Evolutionary conservation across 176 grass and related monocot species (phyloP).

Genomic region (Chrysopogon serrulatus): DNA sequence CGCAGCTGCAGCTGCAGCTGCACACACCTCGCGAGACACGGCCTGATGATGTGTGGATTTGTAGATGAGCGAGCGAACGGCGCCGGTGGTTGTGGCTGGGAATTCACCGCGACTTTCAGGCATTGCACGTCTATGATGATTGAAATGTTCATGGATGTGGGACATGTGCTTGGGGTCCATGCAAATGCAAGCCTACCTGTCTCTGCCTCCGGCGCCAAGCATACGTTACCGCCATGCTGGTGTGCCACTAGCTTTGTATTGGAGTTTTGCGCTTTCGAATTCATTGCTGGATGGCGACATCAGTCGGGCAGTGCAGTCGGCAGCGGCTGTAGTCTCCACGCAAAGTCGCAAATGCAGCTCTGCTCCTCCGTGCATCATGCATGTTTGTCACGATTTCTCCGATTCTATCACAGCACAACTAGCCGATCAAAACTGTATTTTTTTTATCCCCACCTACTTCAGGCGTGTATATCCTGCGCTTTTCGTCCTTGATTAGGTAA

Average conservation of each 20-base stretch:
- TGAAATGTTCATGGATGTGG: constrained; percentile 17
- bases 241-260: background rate
- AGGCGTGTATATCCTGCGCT: background rate
- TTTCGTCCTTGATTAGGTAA: background rate
- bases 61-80: background rate
- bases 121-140: background rate
- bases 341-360: background rate
- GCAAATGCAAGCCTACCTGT: background rate
- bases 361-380: background rate
- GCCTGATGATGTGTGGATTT: background rate
- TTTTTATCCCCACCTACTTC: background rate
- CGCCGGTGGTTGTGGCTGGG: background rate
- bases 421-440: background rate
- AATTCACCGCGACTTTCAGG: background rate
- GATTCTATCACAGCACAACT: background rate
- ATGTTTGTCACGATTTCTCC: constrained; percentile 3
- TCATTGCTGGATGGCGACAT: background rate
- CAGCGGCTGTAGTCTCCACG: background rate
- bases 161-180: background rate
- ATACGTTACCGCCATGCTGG: background rate
- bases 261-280: constrained; percentile 11
- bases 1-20: background rate
- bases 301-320: background rate
- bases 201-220: background rate
- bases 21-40: background rate